These are phyloP conservation scores for Botryosphaeria dothidea DNA, from an alignment of 2,329 filamentous ascomycete species.

Conservation along the genomic window DNA sequence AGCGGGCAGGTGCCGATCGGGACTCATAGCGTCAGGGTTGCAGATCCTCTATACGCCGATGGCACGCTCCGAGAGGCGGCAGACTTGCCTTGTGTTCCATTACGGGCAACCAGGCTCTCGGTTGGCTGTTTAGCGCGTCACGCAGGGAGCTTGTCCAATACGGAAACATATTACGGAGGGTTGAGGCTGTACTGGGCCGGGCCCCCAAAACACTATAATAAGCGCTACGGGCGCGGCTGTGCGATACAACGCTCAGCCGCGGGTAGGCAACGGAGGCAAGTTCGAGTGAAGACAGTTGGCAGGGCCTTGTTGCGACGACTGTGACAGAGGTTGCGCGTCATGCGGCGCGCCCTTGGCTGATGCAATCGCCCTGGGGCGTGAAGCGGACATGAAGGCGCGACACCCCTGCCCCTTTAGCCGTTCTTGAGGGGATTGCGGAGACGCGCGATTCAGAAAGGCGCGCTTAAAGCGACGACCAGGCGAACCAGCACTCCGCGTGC, in stretches of 20 bases:
- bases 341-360: not conserved
- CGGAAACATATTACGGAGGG: not conserved
- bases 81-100: not conserved
- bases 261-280: not conserved
- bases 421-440: not conserved
- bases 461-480: conserved; percentile 4
- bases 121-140: not conserved
- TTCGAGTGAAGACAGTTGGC: not conserved
- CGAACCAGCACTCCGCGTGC: not conserved
- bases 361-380: not conserved
- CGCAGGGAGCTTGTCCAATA: not conserved
- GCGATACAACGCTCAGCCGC: not conserved
- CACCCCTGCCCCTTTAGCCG: conserved; percentile 5
- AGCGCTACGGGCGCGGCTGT: not conserved
- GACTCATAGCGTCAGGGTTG: not conserved
- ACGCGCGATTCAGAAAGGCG: not conserved
- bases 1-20: conserved; percentile 9
- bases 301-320: not conserved
- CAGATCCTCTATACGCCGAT: not conserved
- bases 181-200: not conserved
- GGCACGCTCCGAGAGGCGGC: not conserved
- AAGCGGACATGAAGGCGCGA: not conserved
- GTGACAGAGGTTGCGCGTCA: not conserved
- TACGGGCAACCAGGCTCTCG: not conserved
- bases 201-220: not conserved